These are phyloP conservation scores for Cinnamomum micranthum DNA, from an alignment of 164 flowering plant species.

Conservation along the genomic window DNA sequence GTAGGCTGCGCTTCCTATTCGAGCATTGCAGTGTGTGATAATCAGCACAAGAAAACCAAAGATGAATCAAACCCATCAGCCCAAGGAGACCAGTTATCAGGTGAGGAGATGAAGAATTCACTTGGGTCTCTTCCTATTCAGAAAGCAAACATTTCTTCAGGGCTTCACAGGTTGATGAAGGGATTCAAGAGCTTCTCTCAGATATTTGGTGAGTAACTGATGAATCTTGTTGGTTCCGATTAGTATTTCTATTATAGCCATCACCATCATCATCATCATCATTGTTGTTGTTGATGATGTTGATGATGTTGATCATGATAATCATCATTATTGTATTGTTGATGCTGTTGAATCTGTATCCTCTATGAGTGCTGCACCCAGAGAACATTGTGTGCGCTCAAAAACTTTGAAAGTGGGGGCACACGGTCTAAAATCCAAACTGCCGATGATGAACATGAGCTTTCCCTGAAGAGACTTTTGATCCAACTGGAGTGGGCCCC, in stretches of 20 bases:
- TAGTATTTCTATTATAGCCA: background rate
- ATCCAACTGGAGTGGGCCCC: no score
- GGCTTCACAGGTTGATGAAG: slow-evolving; percentile 62
- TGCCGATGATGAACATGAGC: no score
- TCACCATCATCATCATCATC: background rate
- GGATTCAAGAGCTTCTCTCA: slow-evolving; percentile 71
- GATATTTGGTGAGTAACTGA: slow-evolving; percentile 49
- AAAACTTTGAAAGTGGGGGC: no score
- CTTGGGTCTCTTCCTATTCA: slow-evolving; percentile 37
- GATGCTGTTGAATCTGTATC: no score
- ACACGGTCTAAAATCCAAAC: no score
- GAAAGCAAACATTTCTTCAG: slow-evolving; percentile 45
- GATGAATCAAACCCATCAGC: slow-evolving; percentile 15
- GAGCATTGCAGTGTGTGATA: slow-evolving; percentile 33
- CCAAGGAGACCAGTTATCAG: slow-evolving; percentile 35
- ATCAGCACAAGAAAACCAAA: slow-evolving; percentile 29
- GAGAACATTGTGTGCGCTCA: no score
- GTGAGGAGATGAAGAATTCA: slow-evolving; percentile 45
- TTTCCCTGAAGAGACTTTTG: no score
- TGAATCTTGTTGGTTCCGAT: background rate
- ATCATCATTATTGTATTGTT: no score
- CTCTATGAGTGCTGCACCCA: no score
- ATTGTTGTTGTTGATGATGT: background rate
- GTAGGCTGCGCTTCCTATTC: slow-evolving; percentile 55
- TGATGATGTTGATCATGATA: no score